These are phyloP conservation scores for Tetrapisispora namnaoensis DNA, from an alignment of 805 yeast genomes.

Conservation along the genomic window DNA sequence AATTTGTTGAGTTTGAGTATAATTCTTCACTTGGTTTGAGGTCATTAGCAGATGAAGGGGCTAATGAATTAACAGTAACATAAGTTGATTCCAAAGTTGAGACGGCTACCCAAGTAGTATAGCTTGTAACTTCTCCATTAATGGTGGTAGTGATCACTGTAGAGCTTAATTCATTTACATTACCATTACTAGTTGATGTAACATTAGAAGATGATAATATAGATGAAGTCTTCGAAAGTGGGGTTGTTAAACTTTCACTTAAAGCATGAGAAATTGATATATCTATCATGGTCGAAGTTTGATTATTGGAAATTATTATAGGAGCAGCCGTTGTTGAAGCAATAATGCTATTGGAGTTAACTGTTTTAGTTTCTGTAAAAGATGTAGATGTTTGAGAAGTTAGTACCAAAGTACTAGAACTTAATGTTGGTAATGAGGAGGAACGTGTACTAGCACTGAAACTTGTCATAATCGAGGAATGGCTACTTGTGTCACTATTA, in stretches of 20 bases:
- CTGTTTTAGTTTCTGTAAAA: too few relatives aligned
- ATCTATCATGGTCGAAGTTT: too few relatives aligned
- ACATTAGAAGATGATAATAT: not conserved
- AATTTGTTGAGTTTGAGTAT: not conserved
- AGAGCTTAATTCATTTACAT: not conserved
- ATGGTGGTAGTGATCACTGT: slow-evolving; percentile 2
- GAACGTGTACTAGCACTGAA: not conserved
- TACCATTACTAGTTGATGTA: not conserved
- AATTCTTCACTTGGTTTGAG: not conserved
- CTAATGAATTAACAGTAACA: not conserved
- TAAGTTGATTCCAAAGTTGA: slow-evolving; percentile 2
- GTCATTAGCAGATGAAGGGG: not conserved
- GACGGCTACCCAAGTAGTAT: slow-evolving; percentile 4
- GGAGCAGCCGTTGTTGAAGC: too few relatives aligned
- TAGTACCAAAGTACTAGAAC: too few relatives aligned
- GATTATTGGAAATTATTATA: too few relatives aligned
- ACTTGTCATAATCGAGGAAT: not conserved
- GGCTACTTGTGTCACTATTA: not conserved
- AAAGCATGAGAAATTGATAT: not conserved
- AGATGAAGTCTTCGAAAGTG: not conserved
- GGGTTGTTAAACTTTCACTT: not conserved
- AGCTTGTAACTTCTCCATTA: slow-evolving; percentile 3
- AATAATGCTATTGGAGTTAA: too few relatives aligned
- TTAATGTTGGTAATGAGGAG: not conserved
- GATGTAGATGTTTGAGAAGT: too few relatives aligned